Evolutionary conservation across 1,284 basidiomycete species (phyloP).

Genomic region (Ceratobasidium sp.): DNA sequence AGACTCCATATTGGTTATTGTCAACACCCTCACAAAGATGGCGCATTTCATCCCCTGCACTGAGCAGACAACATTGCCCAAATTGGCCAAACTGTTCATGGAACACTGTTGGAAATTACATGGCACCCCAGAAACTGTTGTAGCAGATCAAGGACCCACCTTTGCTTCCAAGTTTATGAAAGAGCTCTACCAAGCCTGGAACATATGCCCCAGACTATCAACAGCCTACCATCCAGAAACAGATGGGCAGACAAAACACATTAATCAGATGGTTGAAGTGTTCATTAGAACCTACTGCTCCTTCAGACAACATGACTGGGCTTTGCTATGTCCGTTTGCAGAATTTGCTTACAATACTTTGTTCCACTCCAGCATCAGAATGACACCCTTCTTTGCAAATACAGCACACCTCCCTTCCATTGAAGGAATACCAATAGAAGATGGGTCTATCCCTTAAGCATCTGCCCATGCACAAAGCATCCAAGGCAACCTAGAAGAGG

Average conservation of each 20-base stretch:
- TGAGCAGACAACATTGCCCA: too few relatives aligned
- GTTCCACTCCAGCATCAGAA: constrained; percentile 27
- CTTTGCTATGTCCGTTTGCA: constrained; percentile 42
- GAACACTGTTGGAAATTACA: constrained; percentile 21
- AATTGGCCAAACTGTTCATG: constrained; percentile 9
- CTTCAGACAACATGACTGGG: too few relatives aligned
- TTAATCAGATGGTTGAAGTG: constrained; percentile 47
- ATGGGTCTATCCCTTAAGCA: too few relatives aligned
- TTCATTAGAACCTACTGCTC: constrained; percentile 42
- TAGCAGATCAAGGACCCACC: constrained; percentile 45
- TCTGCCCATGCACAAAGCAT: too few relatives aligned
- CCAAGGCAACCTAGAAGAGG: too few relatives aligned
- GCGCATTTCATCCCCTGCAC: too few relatives aligned
- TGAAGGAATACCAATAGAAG: too few relatives aligned
- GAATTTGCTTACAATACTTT: constrained; percentile 43
- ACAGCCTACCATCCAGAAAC: constrained; percentile 49
- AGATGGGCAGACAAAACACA: constrained; percentile 49
- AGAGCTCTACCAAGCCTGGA: too few relatives aligned
- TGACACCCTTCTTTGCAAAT: constrained; percentile 54
- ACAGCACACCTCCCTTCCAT: constrained; percentile 49
- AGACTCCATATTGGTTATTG: background rate
- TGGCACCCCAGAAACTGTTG: constrained; percentile 42
- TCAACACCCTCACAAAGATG: too few relatives aligned
- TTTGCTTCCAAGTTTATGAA: too few relatives aligned
- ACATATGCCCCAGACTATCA: too few relatives aligned